A percentile compares a stretch with the other conserved stretches of the same genome.
phyloP scores from a whole-genome alignment of 2,329 filamentous ascomycete genomes.

The Talaromyces sp. region DNA sequence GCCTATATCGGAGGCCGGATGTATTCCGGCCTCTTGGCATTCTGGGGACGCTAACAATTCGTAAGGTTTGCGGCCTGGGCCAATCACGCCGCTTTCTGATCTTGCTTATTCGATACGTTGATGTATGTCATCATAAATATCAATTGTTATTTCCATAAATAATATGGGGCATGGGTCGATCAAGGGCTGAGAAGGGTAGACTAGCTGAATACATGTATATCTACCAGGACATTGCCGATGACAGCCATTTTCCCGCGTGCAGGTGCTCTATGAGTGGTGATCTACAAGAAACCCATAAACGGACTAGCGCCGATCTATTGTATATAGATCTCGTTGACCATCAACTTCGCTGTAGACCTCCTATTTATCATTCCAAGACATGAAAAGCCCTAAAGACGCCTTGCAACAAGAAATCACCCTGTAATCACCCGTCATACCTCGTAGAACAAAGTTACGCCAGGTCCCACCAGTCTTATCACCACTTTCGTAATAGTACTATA shows the following conservation, averaged over 20 bases:
- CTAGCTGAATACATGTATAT: not conserved
- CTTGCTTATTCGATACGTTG: not conserved
- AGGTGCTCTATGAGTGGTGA: not conserved
- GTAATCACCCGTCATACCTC: conserved; percentile 21
- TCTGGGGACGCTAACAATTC: conserved; percentile 14
- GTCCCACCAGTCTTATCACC: conserved; percentile 16
- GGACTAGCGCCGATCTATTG: conserved; percentile 11
- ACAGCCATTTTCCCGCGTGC: not conserved
- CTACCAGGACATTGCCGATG: not conserved
- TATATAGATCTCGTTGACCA: conserved; percentile 1
- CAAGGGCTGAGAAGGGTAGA: not conserved
- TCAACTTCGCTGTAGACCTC: not conserved
- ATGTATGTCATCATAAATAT: not conserved
- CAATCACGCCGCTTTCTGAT: conserved; percentile 9
- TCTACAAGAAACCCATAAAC: conserved; percentile 2
- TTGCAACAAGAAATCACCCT: not conserved
- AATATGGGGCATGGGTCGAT: not conserved
- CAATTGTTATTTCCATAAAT: not conserved
- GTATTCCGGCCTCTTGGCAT: conserved; percentile 41
- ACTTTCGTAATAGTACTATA: conserved; percentile 16
- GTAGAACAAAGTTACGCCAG: conserved; percentile 23
- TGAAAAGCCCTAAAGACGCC: not conserved
- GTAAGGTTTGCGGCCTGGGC: not conserved
- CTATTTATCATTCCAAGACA: not conserved
- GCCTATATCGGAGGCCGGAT: conserved; percentile 40